These are phyloP conservation scores for Tremella mesenterica DNA, from an alignment of 768 basidiomycete genomes.

Conservation along the genomic window DNA sequence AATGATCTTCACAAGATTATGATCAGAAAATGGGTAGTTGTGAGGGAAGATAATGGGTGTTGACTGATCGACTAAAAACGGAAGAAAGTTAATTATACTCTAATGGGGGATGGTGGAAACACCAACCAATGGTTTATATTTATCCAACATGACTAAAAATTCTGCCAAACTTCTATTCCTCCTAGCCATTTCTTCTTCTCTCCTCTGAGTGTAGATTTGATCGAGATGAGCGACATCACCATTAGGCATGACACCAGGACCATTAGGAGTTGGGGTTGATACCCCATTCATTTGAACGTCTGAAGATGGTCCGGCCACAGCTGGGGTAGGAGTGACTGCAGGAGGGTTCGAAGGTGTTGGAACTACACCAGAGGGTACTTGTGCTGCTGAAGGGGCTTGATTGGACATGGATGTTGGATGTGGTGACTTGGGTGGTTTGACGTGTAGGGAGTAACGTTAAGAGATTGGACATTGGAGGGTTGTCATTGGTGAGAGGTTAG, in stretches of 20 bases:
- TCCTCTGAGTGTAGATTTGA: constrained; percentile 26
- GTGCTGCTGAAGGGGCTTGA: no score
- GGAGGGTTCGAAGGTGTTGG: no score
- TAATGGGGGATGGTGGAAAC: background rate
- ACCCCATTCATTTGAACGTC: background rate
- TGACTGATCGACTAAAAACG: no score
- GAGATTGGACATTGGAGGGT: no score
- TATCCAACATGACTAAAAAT: constrained; percentile 90
- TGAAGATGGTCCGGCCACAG: background rate
- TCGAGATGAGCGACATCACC: background rate
- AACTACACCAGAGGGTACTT: no score
- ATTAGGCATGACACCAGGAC: background rate
- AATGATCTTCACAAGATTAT: background rate
- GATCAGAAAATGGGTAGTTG: background rate
- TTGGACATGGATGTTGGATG: no score
- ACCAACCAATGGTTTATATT: constrained; percentile 85
- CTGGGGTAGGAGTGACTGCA: no score
- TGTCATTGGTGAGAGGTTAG: no score
- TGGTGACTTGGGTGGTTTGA: no score
- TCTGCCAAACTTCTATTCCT: constrained; percentile 87
- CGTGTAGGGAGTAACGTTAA: no score
- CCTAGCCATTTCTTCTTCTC: constrained; percentile 50
- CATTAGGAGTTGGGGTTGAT: background rate
- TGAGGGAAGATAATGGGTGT: background rate
- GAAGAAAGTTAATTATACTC: background rate